A percentile compares a stretch with the other conserved stretches of the same genome.
phyloP scores from a whole-genome alignment of 148 eudicot species.

The Vaccinium vitisidaea region DNA sequence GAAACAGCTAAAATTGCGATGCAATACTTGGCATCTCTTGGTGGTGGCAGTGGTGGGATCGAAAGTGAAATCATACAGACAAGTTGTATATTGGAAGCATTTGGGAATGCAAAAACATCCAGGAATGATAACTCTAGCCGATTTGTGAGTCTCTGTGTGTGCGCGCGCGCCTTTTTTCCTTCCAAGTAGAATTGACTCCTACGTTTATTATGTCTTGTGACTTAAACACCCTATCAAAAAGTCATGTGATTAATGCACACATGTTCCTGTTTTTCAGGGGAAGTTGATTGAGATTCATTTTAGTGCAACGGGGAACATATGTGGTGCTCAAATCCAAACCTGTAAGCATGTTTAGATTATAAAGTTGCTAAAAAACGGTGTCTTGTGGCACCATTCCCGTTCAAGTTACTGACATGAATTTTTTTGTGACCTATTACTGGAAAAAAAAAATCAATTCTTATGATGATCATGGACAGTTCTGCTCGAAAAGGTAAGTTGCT shows the following conservation, averaged over 20 bases:
- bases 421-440: constrained; percentile 13
- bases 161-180: too few relatives aligned
- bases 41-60: constrained; percentile 70
- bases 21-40: constrained; percentile 84
- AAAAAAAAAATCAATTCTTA: constrained; percentile 18
- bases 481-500: constrained; percentile 75
- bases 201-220: background rate
- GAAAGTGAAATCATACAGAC: constrained; percentile 76
- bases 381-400: background rate
- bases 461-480: constrained; percentile 47
- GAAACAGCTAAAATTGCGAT: constrained; percentile 91
- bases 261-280: constrained; percentile 54
- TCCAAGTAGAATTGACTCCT: background rate
- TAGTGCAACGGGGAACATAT: constrained; percentile 66
- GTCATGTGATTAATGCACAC: background rate
- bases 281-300: constrained; percentile 89
- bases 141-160: constrained; percentile 55
- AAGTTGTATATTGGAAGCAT: constrained; percentile 77
- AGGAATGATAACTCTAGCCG: constrained; percentile 90
- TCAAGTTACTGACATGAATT: constrained; percentile 11
- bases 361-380: background rate
- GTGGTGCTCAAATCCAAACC: constrained; percentile 86
- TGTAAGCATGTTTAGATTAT: constrained; percentile 50
- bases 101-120: constrained; percentile 95
- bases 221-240: background rate